Evolutionary conservation across 1,284 basidiomycete genomes (phyloP), one percentile per base, ranked within the genome.

Genomic region (Phylloboletellus chloephorus): DNA sequence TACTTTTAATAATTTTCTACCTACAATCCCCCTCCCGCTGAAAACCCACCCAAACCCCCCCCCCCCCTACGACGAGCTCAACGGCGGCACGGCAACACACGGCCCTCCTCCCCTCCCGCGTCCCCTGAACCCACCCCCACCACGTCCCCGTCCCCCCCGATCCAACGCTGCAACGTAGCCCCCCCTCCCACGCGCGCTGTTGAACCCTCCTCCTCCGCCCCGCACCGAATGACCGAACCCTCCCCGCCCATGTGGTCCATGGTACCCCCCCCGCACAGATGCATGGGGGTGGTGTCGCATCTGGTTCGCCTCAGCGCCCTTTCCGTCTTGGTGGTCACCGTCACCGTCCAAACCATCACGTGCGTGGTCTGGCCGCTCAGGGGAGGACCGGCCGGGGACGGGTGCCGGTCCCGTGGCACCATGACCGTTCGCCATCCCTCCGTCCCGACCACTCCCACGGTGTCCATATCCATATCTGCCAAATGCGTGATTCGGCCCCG

Each of bases 81-180:
- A 13, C 2, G 42, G 37, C 16, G 37, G 28, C 10, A 41, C 16
- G 15, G 8, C 3, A 28, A 8, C 26, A 17, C 33, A 24, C 15
- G 37, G 17, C 1, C 37, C 21, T 3, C 26, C 46, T 16, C 68
- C 72, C 25, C 73, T 56, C 12, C 68, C 73, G 13, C 74, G 61
- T 31, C 68, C 74, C 38, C 73, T 65, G 47, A 60, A 67, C 8
- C 60, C 63, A 22, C 71, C 63, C 8, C 60, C 63, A 22, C 71
- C 63, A 34, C 69, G 54, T 24, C 68, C 71, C 5, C 70, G 60
- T 31, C 69, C 65, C 8, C 69, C 67, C 13, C 69, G 63, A 37
- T 68, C 67, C 23, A 59, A 55, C 20, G 48, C 39, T 5, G 63
- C 52, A 13, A 7, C 21, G 37, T 60, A 62, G n/a, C n/a, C n/a